Percentiles rank a stretch among this genome's conserved stretches.
phyloP scores from a whole-genome alignment of 257 asterid genomes.

The Hygrophila difformis region DNA sequence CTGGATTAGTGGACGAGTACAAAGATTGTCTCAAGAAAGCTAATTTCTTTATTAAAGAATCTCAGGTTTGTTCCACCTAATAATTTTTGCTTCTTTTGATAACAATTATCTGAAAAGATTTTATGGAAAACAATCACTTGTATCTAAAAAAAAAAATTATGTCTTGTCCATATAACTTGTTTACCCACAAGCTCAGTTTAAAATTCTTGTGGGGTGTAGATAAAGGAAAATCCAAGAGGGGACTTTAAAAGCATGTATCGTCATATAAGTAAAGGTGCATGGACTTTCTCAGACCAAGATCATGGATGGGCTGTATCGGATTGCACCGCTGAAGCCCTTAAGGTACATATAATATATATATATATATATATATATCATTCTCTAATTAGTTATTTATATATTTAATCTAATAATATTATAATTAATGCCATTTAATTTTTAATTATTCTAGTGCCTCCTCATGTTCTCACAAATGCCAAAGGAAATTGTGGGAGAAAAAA shows the following conservation, averaged over 20 bases:
- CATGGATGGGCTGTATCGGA: slow-evolving; percentile 72
- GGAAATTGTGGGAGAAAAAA: slow-evolving; percentile 22
- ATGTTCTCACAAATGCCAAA: slow-evolving; percentile 46
- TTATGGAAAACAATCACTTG: no score
- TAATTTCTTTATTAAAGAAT: slow-evolving; percentile 59
- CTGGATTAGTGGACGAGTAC: slow-evolving; percentile 68
- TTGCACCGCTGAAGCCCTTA: slow-evolving; percentile 57
- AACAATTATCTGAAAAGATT: no score
- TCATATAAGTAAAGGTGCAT: slow-evolving; percentile 65
- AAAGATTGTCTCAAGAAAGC: slow-evolving; percentile 67
- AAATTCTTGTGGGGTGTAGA: slow-evolving; percentile 10
- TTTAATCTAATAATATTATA: no score
- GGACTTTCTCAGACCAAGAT: no score
- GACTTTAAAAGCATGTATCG: slow-evolving; percentile 60
- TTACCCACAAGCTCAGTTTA: neutral
- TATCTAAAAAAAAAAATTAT: no score
- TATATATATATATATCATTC: no score
- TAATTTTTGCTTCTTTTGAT: no score
- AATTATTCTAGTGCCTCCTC: slow-evolving; percentile 40
- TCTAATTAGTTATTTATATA: no score
- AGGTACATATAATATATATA: no score
- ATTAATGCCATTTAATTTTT: no score
- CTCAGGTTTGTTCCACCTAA: slow-evolving; percentile 42
- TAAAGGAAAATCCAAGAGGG: slow-evolving; percentile 54
- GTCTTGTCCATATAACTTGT: no score